These are phyloP conservation scores for Ilyonectria sp. DNA, from an alignment of 2,329 filamentous ascomycete genomes.

Conservation along the genomic window DNA sequence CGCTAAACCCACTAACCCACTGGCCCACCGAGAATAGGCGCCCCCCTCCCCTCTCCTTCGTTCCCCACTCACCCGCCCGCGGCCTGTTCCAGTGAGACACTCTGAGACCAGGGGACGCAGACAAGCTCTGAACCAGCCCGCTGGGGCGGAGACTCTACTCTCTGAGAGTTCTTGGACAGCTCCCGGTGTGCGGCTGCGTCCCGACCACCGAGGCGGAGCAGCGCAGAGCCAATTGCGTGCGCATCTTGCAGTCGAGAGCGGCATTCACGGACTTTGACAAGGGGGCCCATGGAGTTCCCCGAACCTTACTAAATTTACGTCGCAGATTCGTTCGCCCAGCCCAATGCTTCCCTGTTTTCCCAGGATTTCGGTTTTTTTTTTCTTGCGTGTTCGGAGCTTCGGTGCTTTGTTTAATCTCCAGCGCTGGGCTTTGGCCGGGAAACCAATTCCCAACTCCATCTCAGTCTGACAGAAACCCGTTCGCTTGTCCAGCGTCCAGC, in stretches of 20 bases:
- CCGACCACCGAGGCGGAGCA: too few species aligned
- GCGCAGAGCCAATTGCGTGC: too few species aligned
- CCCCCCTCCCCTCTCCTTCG: background rate
- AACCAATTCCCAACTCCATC: constrained; percentile 15
- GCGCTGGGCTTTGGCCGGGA: constrained; percentile 20
- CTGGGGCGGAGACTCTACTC: background rate
- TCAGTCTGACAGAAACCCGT: background rate
- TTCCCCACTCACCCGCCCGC: background rate
- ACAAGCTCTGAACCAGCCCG: constrained; percentile 10
- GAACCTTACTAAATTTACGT: too few species aligned
- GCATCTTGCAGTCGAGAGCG: too few species aligned
- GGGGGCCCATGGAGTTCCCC: too few species aligned
- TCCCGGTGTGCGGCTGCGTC: too few species aligned
- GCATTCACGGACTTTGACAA: too few species aligned
- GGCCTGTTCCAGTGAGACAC: background rate
- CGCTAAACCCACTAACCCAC: background rate
- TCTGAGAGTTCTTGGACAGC: too few species aligned
- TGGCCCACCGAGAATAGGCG: background rate
- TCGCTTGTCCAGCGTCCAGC: background rate
- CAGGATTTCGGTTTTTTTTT: background rate
- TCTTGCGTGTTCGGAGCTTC: background rate
- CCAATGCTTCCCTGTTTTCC: background rate
- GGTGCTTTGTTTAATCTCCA: constrained; percentile 4
- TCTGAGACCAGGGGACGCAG: background rate
- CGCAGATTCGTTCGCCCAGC: background rate